Conservation (phyloP, 2,329 filamentous ascomycete species). For the Immersiporthe knoxdaviesiana region DNA sequence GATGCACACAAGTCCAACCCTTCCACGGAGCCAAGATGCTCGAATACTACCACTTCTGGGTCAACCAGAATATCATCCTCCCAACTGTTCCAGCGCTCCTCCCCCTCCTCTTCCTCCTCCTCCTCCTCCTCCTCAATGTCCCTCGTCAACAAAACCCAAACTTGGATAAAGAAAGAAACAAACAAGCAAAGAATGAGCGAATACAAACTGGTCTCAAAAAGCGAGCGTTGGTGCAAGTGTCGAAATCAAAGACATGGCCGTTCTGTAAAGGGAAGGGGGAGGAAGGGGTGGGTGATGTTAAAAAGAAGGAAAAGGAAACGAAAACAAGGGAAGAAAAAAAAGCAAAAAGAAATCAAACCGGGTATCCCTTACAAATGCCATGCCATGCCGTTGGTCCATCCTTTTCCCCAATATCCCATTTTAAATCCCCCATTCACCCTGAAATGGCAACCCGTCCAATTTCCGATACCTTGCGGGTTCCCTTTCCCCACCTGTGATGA, state of each 20-base stretch:
- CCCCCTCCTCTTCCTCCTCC: background rate
- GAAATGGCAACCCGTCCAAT: constrained; percentile 2
- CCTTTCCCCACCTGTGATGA: constrained; percentile 19
- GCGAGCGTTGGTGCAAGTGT: constrained; percentile 21
- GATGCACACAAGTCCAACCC: constrained; percentile 7
- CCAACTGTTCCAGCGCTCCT: background rate
- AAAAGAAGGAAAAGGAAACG: constrained; percentile 5
- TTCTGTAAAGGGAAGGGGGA: background rate
- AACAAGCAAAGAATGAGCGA: too few species aligned
- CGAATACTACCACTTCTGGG: constrained; percentile 17
- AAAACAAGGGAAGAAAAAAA: constrained; percentile 13
- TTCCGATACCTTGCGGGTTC: constrained; percentile 14
- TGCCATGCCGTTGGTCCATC: constrained; percentile 28
- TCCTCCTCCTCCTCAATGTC: constrained; percentile 5
- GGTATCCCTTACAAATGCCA: constrained; percentile 34
- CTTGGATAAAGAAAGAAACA: background rate
- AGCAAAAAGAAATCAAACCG: constrained; percentile 29
- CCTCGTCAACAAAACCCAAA: constrained; percentile 10
- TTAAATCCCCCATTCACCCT: constrained; percentile 14
- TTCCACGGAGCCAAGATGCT: constrained; percentile 7
- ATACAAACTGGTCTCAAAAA: constrained; percentile 6
- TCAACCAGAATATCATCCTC: constrained; percentile 13
- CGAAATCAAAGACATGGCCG: background rate
- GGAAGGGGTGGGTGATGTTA: background rate
- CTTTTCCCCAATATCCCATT: constrained; percentile 26